Evolutionary conservation across 1,139 yeast genomes (phyloP), one percentile per base, ranked within the genome.

Genomic region (Yamadazyma atmosphaerica): DNA sequence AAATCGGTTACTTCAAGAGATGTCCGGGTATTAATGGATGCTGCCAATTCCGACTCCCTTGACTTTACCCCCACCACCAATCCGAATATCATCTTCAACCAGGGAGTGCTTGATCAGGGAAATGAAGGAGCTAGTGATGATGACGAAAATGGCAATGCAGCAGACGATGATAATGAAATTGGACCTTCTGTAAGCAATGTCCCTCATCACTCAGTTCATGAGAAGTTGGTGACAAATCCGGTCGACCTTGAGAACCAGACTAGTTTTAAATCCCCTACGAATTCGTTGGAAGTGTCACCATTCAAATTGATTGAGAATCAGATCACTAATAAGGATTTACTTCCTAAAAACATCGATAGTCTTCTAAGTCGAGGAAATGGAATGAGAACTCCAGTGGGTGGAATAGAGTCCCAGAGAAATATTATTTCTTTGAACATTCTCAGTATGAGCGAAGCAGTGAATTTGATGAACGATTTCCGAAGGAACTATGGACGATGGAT

Each of bases 401-500:
- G 12, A 23, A 7, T 17, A 15, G 31, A 28, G 4, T 9, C n/a
- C 21, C 9, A 28, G 17, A 31, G 35, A 17, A 41, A 42, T 33
- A 35, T 47, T 8, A 67, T 82, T 2, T 50, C 70, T 1, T 49
- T 72, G 27, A 78, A 79, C 2, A 63, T 84, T 6, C 50, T 86
- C n/a, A 56, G 79, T 0, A 57, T 69, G 34, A 58, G 59, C 3
- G 81, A 82, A 48, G 77, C 78, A 0, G 51, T 71, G 7, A 70
- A 68, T 24, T 58, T 85, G 29, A 60, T 86, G 47, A 69, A 71
- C 37, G 77, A 75, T 39, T 86, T 86, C 54, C 64, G 86, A 35
- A 74, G 80, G 40, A 74, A 84, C 51, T 85, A 82, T 52, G 88
- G 89, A 8, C 66, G 86, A 29, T 86, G 95, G 95, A 82, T 84